Percentiles rank a stretch among this genome's conserved stretches.
These are phyloP conservation scores for Oryza brachyantha DNA, from an alignment of 176 grass and related monocot species.

Conservation along the genomic window DNA sequence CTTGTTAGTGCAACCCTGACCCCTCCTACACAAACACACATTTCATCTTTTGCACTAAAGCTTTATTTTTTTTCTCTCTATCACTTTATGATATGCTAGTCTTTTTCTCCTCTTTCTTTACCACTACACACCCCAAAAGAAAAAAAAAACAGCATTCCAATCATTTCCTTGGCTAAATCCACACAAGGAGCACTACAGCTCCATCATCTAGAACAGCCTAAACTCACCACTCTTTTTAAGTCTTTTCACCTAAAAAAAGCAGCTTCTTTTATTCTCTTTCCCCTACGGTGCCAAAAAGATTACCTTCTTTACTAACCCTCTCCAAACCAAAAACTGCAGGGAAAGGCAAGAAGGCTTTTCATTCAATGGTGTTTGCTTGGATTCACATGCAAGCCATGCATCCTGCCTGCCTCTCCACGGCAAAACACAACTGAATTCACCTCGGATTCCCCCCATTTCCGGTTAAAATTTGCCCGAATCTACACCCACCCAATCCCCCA, in stretches of 20 bases:
- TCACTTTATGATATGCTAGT: neutral
- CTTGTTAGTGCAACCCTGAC: neutral
- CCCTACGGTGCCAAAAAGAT: neutral
- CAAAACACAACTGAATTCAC: neutral
- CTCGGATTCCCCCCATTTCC: conserved; percentile 31
- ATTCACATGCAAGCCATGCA: conserved; percentile 28
- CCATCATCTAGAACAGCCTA: neutral
- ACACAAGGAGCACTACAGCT: neutral
- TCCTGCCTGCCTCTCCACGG: neutral
- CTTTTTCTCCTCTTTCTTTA: neutral
- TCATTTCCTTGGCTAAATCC: neutral
- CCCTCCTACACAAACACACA: neutral
- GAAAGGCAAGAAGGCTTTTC: neutral
- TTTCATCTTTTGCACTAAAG: neutral
- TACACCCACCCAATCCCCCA: neutral
- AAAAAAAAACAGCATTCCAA: neutral
- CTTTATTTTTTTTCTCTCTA: neutral
- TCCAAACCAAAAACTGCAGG: neutral
- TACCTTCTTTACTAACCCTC: neutral
- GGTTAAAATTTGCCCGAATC: neutral
- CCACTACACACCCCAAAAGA: too few species aligned
- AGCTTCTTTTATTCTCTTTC: neutral
- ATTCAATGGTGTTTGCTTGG: conserved; percentile 7
- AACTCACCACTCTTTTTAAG: neutral
- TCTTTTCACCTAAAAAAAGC: neutral